These are phyloP conservation scores for Beauveria bassiana DNA, from an alignment of 2,329 filamentous ascomycete species.

Conservation along the genomic window DNA sequence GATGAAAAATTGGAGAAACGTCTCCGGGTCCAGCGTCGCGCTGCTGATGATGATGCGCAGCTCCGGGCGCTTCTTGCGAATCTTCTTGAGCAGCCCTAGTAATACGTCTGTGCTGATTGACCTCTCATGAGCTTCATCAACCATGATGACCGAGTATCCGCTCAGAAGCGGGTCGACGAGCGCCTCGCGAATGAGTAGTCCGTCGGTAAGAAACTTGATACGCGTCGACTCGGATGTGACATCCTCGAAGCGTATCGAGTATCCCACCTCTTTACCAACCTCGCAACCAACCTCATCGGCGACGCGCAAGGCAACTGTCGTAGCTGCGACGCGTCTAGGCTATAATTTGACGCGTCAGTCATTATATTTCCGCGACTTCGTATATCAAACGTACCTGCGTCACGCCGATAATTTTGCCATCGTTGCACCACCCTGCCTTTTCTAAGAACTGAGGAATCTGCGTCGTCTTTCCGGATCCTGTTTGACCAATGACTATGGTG, in stretches of 20 bases:
- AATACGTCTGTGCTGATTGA: conserved; percentile 89
- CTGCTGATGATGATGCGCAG: conserved; percentile 86
- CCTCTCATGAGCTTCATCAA: conserved; percentile 93
- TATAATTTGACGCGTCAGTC: conserved; percentile 26
- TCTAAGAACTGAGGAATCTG: conserved; percentile 91
- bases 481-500: conserved; percentile 86
- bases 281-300: conserved; percentile 84
- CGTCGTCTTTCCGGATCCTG: conserved; percentile 91
- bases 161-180: conserved; percentile 86
- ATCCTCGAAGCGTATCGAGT: conserved; percentile 90
- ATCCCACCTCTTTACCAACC: conserved; percentile 84
- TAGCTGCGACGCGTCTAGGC: conserved; percentile 85
- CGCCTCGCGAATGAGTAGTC: conserved; percentile 82
- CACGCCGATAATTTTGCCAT: conserved; percentile 76
- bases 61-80: conserved; percentile 69
- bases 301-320: conserved; percentile 79
- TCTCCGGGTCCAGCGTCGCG: conserved; percentile 84
- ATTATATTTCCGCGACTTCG: conserved; percentile 9
- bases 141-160: conserved; percentile 92
- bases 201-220: conserved; percentile 95
- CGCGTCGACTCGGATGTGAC: conserved; percentile 75
- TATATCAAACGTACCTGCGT: conserved; percentile 62
- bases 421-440: conserved; percentile 77
- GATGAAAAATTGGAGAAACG: conserved; percentile 73
- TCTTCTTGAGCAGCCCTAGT: conserved; percentile 90